Percentiles rank a stretch among this genome's conserved stretches.
These are phyloP conservation scores for Acanthamoeba healyi DNA, from an alignment of 208 protist species.

Conservation along the genomic window DNA sequence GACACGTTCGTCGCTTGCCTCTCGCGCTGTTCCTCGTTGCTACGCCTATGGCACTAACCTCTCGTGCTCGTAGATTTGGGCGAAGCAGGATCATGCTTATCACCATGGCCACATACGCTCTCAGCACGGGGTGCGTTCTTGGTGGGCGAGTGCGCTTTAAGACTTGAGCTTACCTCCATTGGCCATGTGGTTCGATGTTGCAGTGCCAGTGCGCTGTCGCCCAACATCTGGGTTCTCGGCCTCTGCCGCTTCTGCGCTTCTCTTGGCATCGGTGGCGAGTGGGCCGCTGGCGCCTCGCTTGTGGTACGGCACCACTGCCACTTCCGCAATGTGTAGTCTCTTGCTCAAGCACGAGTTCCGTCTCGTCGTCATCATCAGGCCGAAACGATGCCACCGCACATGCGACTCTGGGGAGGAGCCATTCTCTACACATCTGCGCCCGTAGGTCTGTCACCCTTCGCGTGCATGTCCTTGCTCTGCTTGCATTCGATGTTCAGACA, in stretches of 20 bases:
- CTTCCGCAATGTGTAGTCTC: no score
- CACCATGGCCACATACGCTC: constrained; percentile 23
- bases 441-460: not conserved
- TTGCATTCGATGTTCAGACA: not conserved
- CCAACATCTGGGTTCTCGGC: constrained; percentile 62
- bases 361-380: constrained; percentile 3
- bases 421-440: constrained; percentile 63
- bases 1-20: constrained; percentile 5
- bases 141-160: not conserved
- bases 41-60: not conserved
- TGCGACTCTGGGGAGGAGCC: constrained; percentile 61
- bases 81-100: constrained; percentile 60
- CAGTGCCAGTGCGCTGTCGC: constrained; percentile 12
- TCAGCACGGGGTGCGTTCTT: constrained; percentile 41
- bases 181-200: not conserved
- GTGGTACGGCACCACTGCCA: not conserved
- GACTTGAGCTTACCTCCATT: no score
- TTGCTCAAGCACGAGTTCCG: not conserved
- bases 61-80: not conserved
- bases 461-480: not conserved
- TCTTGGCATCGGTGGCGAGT: constrained; percentile 56
- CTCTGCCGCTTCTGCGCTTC: constrained; percentile 44
- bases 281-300: constrained; percentile 51
- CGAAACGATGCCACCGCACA: constrained; percentile 58
- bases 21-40: not conserved